Evolutionary conservation across 495 filamentous ascomycete genomes (phyloP).

Genomic region (Pseudotulostoma volvatum): DNA sequence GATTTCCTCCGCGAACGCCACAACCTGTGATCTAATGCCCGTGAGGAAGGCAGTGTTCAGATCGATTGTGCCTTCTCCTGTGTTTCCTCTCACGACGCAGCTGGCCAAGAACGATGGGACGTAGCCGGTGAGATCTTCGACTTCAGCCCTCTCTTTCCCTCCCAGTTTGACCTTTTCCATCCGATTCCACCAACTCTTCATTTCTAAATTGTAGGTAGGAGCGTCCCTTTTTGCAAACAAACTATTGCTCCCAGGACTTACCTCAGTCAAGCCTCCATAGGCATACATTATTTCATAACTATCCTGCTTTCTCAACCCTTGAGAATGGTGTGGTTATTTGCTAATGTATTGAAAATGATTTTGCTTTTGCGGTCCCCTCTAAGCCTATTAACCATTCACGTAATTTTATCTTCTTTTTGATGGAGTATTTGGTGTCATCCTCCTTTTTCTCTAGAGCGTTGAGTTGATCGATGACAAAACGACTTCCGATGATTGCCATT

Average conservation of each 20-base stretch:
- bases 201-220: too few relatives aligned
- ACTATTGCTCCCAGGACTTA: too few relatives aligned
- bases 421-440: neutral
- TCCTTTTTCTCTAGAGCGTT: neutral
- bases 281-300: neutral
- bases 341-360: neutral
- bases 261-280: too few relatives aligned
- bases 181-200: neutral
- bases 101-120: neutral
- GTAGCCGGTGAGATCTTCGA: neutral
- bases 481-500: neutral
- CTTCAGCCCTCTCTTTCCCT: neutral
- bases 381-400: neutral
- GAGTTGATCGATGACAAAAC: neutral
- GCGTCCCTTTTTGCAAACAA: too few relatives aligned
- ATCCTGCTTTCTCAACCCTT: neutral
- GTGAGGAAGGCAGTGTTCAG: neutral
- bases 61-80: neutral
- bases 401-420: neutral
- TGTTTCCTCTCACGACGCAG: neutral
- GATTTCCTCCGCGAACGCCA: neutral
- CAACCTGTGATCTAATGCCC: neutral
- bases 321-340: neutral
- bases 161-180: neutral
- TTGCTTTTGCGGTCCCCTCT: neutral